Conservation (phyloP, 2,329 filamentous ascomycete genomes). For the Ophiostoma tasmaniense region DNA sequence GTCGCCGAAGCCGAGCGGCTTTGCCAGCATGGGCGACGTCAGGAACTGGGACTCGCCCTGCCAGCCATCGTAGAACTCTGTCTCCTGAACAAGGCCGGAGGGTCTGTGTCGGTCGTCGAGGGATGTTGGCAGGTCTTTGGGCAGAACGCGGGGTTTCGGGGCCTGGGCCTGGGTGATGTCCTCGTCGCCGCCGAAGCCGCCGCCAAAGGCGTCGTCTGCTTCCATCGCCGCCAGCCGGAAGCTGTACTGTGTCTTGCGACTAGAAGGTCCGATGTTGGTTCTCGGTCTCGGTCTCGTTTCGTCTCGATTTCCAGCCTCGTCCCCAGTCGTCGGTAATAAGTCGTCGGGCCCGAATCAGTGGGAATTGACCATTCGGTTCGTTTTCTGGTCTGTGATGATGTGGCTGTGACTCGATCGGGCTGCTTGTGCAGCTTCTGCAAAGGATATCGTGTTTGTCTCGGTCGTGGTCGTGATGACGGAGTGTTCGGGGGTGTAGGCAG, state of each 20-base stretch:
- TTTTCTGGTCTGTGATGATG: not conserved
- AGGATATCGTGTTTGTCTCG: not conserved
- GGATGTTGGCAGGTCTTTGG: constrained; percentile 79
- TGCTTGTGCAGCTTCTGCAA: not conserved
- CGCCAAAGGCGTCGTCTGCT: constrained; percentile 11
- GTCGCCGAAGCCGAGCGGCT: constrained; percentile 72
- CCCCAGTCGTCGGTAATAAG: not conserved
- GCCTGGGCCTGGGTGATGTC: constrained; percentile 28
- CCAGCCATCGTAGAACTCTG: constrained; percentile 98
- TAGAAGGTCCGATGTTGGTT: not conserved
- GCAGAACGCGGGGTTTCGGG: constrained; percentile 51
- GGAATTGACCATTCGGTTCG: not conserved
- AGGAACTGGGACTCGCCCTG: constrained; percentile 97
- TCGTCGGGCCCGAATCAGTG: not conserved
- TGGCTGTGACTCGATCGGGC: not conserved
- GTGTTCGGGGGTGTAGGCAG: not conserved
- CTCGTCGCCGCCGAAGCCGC: constrained; percentile 17
- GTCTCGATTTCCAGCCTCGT: not conserved
- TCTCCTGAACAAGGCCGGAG: constrained; percentile 64
- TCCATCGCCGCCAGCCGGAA: constrained; percentile 9
- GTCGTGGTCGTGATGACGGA: not conserved
- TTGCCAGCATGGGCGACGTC: constrained; percentile 74
- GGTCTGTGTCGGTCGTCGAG: constrained; percentile 76
- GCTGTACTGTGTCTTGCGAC: not conserved
- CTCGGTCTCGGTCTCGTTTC: not conserved